Conservation (phyloP, 2,329 filamentous ascomycete genomes). For the Pseudogymnoascus sp. region DNA sequence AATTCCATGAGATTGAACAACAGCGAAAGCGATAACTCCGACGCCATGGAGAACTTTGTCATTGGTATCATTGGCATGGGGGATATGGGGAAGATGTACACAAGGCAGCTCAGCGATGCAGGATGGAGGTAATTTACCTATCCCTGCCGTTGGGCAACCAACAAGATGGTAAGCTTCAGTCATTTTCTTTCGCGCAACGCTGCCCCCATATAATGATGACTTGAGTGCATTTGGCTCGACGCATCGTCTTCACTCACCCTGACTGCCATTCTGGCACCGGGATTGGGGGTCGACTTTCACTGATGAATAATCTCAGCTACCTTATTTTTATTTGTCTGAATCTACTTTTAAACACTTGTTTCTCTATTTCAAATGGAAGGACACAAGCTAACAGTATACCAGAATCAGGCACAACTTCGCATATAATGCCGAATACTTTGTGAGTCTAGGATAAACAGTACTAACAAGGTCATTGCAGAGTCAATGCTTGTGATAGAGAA, state of each 20-base stretch:
- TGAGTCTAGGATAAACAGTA: not conserved
- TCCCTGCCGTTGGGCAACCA: constrained; percentile 21
- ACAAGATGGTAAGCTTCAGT: constrained; percentile 26
- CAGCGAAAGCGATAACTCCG: constrained; percentile 10
- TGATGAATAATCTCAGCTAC: constrained; percentile 99
- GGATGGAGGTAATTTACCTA: constrained; percentile 79
- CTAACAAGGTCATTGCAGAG: constrained; percentile 45
- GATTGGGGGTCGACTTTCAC: constrained; percentile 60
- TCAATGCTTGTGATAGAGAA: constrained; percentile 89
- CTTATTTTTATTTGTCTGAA: constrained; percentile 88
- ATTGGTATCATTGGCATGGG: constrained; percentile 98
- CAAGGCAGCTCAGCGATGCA: constrained; percentile 75
- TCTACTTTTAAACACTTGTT: constrained; percentile 21
- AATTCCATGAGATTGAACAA: constrained; percentile 4
- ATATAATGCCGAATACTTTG: constrained; percentile 17
- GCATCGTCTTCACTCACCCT: constrained; percentile 62
- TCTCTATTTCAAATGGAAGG: constrained; percentile 16
- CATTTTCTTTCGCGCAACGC: constrained; percentile 11
- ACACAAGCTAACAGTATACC: constrained; percentile 21
- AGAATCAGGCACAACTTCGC: constrained; percentile 12
- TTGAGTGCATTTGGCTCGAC: constrained; percentile 99
- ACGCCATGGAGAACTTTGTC: constrained; percentile 47
- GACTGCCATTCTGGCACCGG: constrained; percentile 70
- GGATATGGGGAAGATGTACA: constrained; percentile 99
- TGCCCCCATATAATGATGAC: constrained; percentile 69